Conservation (phyloP, 345 rosid genomes). For the Zanthoxylum bungeanum region DNA sequence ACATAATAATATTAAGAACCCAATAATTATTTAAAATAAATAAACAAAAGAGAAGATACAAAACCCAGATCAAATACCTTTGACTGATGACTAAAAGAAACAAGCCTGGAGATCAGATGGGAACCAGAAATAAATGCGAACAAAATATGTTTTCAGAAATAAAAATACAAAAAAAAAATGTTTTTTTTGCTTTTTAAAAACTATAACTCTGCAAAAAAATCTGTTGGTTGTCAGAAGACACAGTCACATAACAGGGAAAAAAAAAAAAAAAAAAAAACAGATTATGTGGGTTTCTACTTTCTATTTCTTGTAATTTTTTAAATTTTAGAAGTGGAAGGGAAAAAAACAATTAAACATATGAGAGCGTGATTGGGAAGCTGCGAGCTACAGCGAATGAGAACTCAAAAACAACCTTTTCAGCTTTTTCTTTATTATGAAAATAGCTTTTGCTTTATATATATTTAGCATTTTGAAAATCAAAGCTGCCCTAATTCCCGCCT, state of each 20-base stretch:
- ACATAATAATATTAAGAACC: neutral
- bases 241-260: slow-evolving; percentile 4
- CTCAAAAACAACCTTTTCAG: slow-evolving; percentile 31
- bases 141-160: slow-evolving; percentile 26
- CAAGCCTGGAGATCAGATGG: slow-evolving; percentile 20
- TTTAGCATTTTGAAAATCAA: slow-evolving; percentile 23
- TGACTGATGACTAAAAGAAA: slow-evolving; percentile 24
- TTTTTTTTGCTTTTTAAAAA: too few relatives aligned
- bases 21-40: neutral
- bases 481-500: slow-evolving; percentile 35
- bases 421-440: slow-evolving; percentile 16
- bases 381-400: neutral
- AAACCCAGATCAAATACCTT: slow-evolving; percentile 40
- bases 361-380: slow-evolving; percentile 20
- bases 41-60: neutral
- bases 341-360: too few relatives aligned
- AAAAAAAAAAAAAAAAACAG: slow-evolving; percentile 13
- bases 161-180: slow-evolving; percentile 9
- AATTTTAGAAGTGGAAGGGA: neutral
- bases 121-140: slow-evolving; percentile 22
- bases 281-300: slow-evolving; percentile 31
- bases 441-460: neutral
- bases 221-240: slow-evolving; percentile 37
- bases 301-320: slow-evolving; percentile 4
- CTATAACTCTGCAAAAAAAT: slow-evolving; percentile 16